A percentile compares a stretch with the other conserved stretches of the same genome.
Evolutionary conservation across 208 protist species (phyloP).

Genomic region (Acanthamoeba royreba): DNA sequence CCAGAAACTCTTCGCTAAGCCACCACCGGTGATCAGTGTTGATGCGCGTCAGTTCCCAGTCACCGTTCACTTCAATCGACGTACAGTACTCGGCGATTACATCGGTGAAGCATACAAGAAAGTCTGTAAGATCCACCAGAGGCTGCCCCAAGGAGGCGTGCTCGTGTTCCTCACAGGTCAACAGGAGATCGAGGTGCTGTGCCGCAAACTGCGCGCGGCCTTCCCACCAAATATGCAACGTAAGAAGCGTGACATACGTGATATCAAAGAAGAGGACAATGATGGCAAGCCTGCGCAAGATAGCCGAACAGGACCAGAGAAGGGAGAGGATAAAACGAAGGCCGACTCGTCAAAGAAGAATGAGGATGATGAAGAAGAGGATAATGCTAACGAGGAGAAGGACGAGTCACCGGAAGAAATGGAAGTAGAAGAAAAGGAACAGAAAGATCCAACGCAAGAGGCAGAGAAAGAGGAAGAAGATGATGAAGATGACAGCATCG

Average conservation of each 20-base stretch:
- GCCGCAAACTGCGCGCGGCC: conserved; percentile 81
- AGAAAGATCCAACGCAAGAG: too few relatives aligned
- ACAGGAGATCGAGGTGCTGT: conserved; percentile 79
- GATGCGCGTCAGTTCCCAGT: conserved; percentile 95
- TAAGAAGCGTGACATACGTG: not conserved
- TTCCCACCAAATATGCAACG: conserved; percentile 68
- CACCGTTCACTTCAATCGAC: conserved; percentile 93
- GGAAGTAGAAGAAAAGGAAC: too few relatives aligned
- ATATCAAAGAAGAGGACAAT: too few relatives aligned
- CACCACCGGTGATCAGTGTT: conserved; percentile 94
- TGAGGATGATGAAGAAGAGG: conserved; percentile 38
- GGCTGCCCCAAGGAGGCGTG: conserved; percentile 92
- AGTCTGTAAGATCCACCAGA: conserved; percentile 94
- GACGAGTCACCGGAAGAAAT: conserved; percentile 90
- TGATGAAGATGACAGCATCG: conserved; percentile 53
- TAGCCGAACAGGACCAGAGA: too few relatives aligned
- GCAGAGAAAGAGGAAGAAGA: conserved; percentile 54
- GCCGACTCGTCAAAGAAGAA: conserved; percentile 47
- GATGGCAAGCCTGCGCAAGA: not conserved
- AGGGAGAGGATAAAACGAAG: too few relatives aligned
- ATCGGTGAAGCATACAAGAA: conserved; percentile 92
- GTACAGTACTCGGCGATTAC: conserved; percentile 92
- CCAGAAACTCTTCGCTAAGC: conserved; percentile 89
- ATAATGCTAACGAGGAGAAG: conserved; percentile 60
- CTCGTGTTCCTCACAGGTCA: conserved; percentile 78